phyloP scores from a whole-genome alignment of 345 rosid genomes.

The Mallotus nudiflorus region DNA sequence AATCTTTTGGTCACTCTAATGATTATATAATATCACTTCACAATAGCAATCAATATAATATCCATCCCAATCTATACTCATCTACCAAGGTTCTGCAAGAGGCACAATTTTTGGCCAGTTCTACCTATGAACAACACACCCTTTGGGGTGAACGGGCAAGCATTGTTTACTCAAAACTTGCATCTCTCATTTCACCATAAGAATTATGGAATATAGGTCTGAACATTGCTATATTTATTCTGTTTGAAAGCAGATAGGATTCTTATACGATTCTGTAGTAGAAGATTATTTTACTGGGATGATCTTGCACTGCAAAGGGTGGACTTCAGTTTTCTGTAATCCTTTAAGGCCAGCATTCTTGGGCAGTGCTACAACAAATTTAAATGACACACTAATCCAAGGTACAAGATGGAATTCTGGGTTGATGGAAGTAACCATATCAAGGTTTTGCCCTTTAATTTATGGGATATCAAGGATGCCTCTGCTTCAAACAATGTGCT shows the following conservation, averaged over 20 bases:
- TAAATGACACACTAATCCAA: conserved; percentile 32
- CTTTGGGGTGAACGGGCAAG: conserved; percentile 29
- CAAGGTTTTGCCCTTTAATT: conserved; percentile 28
- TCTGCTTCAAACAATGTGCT: conserved; percentile 31
- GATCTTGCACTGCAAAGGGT: conserved; percentile 28
- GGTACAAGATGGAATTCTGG: conserved; percentile 33
- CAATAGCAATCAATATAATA: not conserved
- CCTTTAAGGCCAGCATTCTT: conserved; percentile 32
- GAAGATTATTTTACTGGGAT: conserved; percentile 38
- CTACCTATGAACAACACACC: conserved; percentile 18
- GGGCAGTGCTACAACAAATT: conserved; percentile 25
- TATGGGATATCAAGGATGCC: conserved; percentile 26
- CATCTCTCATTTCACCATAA: not conserved
- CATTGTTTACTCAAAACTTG: not conserved
- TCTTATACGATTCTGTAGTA: conserved; percentile 15
- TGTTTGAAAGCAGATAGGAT: conserved; percentile 27
- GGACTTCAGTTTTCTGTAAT: conserved; percentile 26
- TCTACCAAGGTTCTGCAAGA: conserved; percentile 6
- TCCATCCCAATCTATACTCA: not conserved
- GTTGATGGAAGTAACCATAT: conserved; percentile 25
- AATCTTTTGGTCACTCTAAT: conserved; percentile 16
- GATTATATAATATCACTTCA: conserved; percentile 14
- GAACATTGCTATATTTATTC: not conserved
- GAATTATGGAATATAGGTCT: not conserved
- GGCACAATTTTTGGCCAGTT: conserved; percentile 16